These are phyloP conservation scores for Sordariomycetes sp. DNA, from an alignment of 2,329 filamentous ascomycete genomes.

Conservation along the genomic window DNA sequence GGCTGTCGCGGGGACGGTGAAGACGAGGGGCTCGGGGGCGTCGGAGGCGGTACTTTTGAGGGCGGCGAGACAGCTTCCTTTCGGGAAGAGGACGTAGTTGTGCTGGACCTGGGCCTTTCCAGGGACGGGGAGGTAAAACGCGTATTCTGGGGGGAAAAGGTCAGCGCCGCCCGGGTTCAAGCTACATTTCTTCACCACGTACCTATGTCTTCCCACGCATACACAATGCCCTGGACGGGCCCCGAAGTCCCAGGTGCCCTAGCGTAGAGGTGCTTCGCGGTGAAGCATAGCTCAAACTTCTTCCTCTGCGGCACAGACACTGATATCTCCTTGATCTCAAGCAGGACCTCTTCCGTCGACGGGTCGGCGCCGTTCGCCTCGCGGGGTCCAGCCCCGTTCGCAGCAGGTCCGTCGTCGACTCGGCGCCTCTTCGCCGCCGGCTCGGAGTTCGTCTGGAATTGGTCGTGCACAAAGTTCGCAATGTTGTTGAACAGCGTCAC, in stretches of 20 bases:
- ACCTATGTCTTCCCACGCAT: conserved; percentile 55
- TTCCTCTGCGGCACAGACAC: conserved; percentile 58
- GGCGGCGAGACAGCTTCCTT: conserved; percentile 39
- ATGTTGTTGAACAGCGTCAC: conserved; percentile 47
- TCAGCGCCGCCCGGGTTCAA: neutral
- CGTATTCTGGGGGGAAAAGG: conserved; percentile 34
- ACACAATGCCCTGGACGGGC: conserved; percentile 42
- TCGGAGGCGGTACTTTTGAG: conserved; percentile 23
- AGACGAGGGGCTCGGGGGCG: conserved; percentile 46
- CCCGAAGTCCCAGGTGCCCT: conserved; percentile 37
- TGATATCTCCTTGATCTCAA: conserved; percentile 56
- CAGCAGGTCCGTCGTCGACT: conserved; percentile 28
- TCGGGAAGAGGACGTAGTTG: conserved; percentile 55
- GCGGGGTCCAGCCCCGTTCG: conserved; percentile 2
- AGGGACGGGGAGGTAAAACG: conserved; percentile 54
- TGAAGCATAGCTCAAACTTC: conserved; percentile 57
- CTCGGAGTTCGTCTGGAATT: conserved; percentile 26
- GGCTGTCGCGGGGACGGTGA: conserved; percentile 48
- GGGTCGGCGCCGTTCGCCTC: conserved; percentile 21
- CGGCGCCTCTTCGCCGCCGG: conserved; percentile 42
- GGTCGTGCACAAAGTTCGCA: conserved; percentile 35
- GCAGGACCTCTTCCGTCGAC: conserved; percentile 37
- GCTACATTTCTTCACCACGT: conserved; percentile 10
- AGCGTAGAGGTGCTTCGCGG: conserved; percentile 47
- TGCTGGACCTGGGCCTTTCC: conserved; percentile 55